A percentile compares a stretch with the other conserved stretches of the same genome.
phyloP scores from a whole-genome alignment of 202 grass and related monocot species.

The Bolboschoenoplectus hybrid region DNA sequence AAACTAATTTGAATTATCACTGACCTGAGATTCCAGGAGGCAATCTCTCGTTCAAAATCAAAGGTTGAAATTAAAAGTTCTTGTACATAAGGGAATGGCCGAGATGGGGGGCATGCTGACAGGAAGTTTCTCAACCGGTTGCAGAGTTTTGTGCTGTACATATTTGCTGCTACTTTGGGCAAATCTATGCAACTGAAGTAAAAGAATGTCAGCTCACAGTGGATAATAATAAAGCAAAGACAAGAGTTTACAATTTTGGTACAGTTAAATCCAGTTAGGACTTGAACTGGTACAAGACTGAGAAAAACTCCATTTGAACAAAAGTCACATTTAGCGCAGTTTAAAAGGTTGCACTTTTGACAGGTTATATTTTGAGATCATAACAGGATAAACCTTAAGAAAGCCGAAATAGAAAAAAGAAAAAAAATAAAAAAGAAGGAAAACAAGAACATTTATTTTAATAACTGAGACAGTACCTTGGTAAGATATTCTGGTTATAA shows the following conservation, averaged over 20 bases:
- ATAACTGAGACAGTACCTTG: conserved; percentile 55
- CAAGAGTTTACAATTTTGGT: not conserved
- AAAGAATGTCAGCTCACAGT: conserved; percentile 1
- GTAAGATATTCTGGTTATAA: conserved; percentile 93
- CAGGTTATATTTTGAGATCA: not conserved
- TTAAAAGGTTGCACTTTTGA: not conserved
- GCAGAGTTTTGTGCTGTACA: conserved; percentile 84
- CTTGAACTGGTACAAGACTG: not conserved
- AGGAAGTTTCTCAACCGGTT: conserved; percentile 84
- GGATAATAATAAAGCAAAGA: not conserved
- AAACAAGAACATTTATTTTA: conserved; percentile 30
- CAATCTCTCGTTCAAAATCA: conserved; percentile 91
- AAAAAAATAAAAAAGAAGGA: not conserved
- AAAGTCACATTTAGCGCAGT: too few relatives aligned
- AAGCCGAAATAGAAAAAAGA: too few relatives aligned
- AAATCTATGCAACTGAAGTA: conserved; percentile 88
- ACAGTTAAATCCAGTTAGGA: not conserved
- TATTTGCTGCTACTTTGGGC: conserved; percentile 84
- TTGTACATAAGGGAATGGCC: conserved; percentile 75
- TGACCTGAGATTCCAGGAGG: conserved; percentile 90
- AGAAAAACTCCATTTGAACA: not conserved
- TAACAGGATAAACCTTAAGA: not conserved
- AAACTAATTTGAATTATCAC: conserved; percentile 31
- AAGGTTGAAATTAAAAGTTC: conserved; percentile 76
- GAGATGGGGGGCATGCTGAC: conserved; percentile 81